phyloP scores from a whole-genome alignment of 2,329 filamentous ascomycete genomes.

The Diplodia corticola region DNA sequence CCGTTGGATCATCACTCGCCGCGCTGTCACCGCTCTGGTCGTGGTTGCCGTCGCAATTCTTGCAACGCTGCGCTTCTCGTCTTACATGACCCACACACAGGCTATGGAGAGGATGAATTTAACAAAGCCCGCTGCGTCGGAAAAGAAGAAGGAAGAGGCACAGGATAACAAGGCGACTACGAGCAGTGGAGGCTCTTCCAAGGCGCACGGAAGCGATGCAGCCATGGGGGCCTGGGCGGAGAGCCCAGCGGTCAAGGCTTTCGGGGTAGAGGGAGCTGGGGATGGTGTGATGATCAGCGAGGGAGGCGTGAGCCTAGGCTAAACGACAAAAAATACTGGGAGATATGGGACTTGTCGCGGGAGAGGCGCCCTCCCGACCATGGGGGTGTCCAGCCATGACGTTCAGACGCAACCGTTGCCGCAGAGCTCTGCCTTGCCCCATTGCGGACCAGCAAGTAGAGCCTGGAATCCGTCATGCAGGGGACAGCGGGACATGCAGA shows the following conservation, averaged over 20 bases:
- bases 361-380: neutral
- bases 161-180: slow-evolving; percentile 2
- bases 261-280: neutral
- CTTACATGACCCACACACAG: slow-evolving; percentile 41
- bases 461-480: slow-evolving; percentile 3
- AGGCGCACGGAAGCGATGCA: neutral
- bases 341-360: neutral
- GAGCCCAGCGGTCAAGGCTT: neutral
- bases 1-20: slow-evolving; percentile 75
- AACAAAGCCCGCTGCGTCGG: slow-evolving; percentile 25
- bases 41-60: slow-evolving; percentile 49
- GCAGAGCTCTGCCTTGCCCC: neutral
- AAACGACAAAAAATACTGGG: neutral
- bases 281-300: slow-evolving; percentile 21
- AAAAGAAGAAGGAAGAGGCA: neutral
- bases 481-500: neutral
- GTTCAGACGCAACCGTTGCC: no score
- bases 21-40: slow-evolving; percentile 62
- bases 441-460: neutral
- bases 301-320: slow-evolving; percentile 23
- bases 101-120: slow-evolving; percentile 43
- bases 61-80: slow-evolving; percentile 42
- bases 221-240: neutral
- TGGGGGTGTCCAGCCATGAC: no score
- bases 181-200: neutral